Conservation (phyloP, 345 rosid species). For the Syzygium oleosum region DNA sequence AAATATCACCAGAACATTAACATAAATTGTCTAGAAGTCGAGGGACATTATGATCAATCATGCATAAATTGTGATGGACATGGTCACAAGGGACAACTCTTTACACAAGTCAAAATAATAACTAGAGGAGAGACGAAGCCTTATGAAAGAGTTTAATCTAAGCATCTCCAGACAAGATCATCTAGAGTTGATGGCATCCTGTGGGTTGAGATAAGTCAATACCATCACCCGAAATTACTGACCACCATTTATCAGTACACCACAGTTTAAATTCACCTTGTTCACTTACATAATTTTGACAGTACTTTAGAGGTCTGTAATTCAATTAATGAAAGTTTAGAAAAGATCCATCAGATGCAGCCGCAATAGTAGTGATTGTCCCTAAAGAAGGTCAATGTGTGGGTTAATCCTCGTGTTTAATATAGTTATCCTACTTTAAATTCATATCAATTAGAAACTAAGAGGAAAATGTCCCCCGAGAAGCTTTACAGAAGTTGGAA, state of each 20-base stretch:
- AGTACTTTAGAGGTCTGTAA: background rate
- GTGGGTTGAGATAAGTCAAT: background rate
- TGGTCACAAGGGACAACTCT: background rate
- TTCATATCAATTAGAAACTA: background rate
- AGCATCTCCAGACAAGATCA: background rate
- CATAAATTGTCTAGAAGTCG: background rate
- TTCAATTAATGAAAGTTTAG: background rate
- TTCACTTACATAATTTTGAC: background rate
- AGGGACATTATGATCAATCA: background rate
- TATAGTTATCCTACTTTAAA: background rate
- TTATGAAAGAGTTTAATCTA: background rate
- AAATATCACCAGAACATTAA: background rate
- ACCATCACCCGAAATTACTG: background rate
- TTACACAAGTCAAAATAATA: background rate
- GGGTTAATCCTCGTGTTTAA: background rate
- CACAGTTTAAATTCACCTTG: background rate
- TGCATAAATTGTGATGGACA: background rate
- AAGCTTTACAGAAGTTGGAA: background rate
- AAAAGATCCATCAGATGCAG: background rate
- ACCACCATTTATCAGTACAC: background rate
- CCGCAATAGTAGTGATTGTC: background rate
- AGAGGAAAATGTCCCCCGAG: background rate
- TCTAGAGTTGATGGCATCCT: background rate
- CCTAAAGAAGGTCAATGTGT: background rate
- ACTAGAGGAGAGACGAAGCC: background rate